A percentile compares a stretch with the other conserved stretches of the same genome.
These are phyloP conservation scores for Fusarium torulosum DNA, from an alignment of 2,329 filamentous ascomycete species.

Conservation along the genomic window DNA sequence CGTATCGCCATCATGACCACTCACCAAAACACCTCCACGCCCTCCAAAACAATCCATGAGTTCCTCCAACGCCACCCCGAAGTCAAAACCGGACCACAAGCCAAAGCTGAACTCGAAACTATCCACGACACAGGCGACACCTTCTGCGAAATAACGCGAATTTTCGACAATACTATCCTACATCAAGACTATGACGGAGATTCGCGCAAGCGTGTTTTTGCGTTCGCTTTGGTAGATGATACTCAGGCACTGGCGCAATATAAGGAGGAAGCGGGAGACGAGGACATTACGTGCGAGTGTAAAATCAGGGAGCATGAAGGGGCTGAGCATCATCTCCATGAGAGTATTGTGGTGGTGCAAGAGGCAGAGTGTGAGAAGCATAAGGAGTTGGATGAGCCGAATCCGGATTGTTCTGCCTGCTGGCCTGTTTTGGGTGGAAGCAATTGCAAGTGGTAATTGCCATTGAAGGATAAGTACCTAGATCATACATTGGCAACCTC, in stretches of 20 bases:
- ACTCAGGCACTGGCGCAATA: background rate
- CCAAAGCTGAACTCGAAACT: background rate
- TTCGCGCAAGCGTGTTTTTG: background rate
- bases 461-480: background rate
- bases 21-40: background rate
- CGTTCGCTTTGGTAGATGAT: background rate
- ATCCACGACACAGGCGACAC: slow-evolving; percentile 1
- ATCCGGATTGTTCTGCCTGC: background rate
- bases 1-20: background rate
- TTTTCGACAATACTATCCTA: background rate
- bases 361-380: background rate
- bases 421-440: background rate
- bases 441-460: background rate
- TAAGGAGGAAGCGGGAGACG: background rate
- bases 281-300: background rate
- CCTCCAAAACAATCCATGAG: background rate
- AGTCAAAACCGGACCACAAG: background rate
- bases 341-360: background rate
- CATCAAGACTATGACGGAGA: background rate
- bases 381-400: background rate
- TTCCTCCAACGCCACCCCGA: slow-evolving; percentile 3
- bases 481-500: too few species aligned
- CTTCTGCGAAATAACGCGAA: background rate
- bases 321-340: background rate
- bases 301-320: background rate